Percentiles rank a stretch among this genome's conserved stretches.
These are phyloP conservation scores for Lactifluus subvellereus DNA, from an alignment of 768 basidiomycete genomes.

Conservation along the genomic window DNA sequence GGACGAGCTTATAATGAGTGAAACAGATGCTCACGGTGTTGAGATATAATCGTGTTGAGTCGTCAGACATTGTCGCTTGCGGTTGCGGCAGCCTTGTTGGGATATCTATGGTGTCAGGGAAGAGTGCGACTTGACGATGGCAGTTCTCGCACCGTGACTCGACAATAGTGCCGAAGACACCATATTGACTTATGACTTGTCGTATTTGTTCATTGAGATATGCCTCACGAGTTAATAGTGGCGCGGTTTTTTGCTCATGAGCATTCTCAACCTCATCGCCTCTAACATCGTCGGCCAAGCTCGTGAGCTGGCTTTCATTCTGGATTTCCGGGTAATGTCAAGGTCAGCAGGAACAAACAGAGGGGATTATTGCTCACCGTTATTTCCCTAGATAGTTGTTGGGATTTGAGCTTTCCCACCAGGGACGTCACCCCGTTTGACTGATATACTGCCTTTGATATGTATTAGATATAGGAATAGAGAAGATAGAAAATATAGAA, in stretches of 20 bases:
- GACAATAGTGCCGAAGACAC: constrained; percentile 44
- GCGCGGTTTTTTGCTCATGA: constrained; percentile 30
- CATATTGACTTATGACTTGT: constrained; percentile 48
- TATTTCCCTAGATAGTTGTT: not conserved
- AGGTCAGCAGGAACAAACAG: not conserved
- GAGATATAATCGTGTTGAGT: constrained; percentile 47
- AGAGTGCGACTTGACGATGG: not conserved
- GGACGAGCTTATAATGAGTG: not conserved
- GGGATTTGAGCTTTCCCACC: too few species aligned
- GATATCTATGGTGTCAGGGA: not conserved
- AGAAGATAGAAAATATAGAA: not conserved
- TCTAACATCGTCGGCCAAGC: not conserved
- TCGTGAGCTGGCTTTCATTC: constrained; percentile 11
- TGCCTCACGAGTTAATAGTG: constrained; percentile 30
- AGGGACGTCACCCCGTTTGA: too few species aligned
- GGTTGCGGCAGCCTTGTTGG: not conserved
- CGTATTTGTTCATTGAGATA: constrained; percentile 22
- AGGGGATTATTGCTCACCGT: not conserved
- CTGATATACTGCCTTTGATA: not conserved
- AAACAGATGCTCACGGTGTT: constrained; percentile 47
- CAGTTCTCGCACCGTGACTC: constrained; percentile 7
- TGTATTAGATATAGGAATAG: not conserved
- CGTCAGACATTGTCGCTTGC: not conserved
- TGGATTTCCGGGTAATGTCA: not conserved
- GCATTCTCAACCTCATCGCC: constrained; percentile 6